Conservation (phyloP, 1,284 basidiomycete genomes). For the Gomphus bonarii region DNA sequence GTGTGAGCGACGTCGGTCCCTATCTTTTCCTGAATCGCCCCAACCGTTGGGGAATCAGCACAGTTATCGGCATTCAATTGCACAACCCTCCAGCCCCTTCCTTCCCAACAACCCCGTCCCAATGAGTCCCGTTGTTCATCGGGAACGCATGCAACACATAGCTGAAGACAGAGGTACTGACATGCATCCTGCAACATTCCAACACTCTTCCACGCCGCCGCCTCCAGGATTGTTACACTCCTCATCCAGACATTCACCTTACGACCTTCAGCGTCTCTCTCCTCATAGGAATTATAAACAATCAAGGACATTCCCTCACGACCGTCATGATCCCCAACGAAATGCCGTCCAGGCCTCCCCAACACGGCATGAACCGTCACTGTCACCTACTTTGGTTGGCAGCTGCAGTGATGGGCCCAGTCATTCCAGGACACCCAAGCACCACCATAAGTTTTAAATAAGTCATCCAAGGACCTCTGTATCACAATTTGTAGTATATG, state of each 20-base stretch:
- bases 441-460: background rate
- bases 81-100: background rate
- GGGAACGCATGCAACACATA: background rate
- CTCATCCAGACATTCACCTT: background rate
- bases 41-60: background rate
- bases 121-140: background rate
- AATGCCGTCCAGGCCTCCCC: background rate
- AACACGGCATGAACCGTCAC: slow-evolving; percentile 1
- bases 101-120: background rate
- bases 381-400: slow-evolving; percentile 6
- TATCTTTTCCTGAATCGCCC: background rate
- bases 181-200: background rate
- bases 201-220: background rate
- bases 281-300: background rate
- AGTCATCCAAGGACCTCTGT: background rate
- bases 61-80: background rate
- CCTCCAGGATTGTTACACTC: background rate
- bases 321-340: background rate
- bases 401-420: slow-evolving; percentile 1
- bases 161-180: background rate
- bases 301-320: background rate
- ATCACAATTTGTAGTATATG: background rate
- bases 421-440: background rate
- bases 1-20: slow-evolving; percentile 4
- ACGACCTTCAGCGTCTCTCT: background rate